Evolutionary conservation across 2,329 filamentous ascomycete genomes (phyloP), one percentile per base, ranked within the genome.

Genomic region (Boeremia lycopersici): DNA sequence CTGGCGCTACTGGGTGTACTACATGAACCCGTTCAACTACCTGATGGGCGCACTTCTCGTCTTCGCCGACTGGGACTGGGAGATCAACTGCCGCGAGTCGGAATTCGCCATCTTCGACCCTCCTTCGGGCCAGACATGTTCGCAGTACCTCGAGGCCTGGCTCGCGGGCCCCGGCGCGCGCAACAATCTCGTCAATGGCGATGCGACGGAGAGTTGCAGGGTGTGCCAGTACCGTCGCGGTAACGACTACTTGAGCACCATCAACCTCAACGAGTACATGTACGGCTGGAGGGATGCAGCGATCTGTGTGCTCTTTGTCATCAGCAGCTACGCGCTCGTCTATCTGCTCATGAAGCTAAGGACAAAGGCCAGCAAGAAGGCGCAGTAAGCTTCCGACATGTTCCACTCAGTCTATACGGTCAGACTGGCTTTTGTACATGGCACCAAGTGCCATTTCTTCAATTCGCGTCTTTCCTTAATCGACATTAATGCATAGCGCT

Each of bases 241-340:
- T 0, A 77, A 80, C 6, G 86, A 88, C 53, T 90, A 87, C 59
- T 69, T 90, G 2, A 63, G 72, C 2, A 84, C 79, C 0, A 59
- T 90, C 11, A 88, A 89, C 65, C 63, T 90, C 7, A 77, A 78
- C 1, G 78, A 84, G 4, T 84, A 88, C 60, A 84, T 79, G 56
- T 86, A 85, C 61, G 87, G 85, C 0, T 90, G 88, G 88, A 79
- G 88, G 43, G 80, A 90, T 70, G 84, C 84, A 0, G 87, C 67
- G 0, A 85, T 89, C 42, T 79, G 82, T 2, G 82, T 81, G 1
- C 73, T 84, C 5, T 87, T 87, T 60, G 81, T 77, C 1, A 55
- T 84, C 34, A 81, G 78, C 50, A 82, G 79, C 1, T 88, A 88
- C 56, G 75, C 69, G 2, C 48, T 81, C 53, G 80, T 82, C 2